Evolutionary conservation across 192 early-diverging fungal genomes (phyloP), one percentile per base, ranked within the genome.

Genomic region (Linnemannia zychae): DNA sequence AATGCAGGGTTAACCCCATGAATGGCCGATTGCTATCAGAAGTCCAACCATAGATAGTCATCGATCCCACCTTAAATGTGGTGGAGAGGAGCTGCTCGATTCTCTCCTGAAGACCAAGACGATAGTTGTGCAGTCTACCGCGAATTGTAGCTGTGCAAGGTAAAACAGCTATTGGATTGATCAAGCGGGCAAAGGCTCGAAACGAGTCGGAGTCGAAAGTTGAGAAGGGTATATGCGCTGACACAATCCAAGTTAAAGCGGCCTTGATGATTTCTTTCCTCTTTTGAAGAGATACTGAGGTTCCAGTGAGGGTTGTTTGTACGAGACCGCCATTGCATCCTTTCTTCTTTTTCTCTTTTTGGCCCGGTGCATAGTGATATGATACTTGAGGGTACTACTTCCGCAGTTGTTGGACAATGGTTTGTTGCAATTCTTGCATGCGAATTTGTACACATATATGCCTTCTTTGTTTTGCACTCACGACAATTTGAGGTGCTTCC

Each of bases 141-240:
- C 71, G 71, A 47, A 72, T 50, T 1, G 46, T 72, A 34, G 71
- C 71, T 72, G 71, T 15, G 52, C 71, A 72, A 24, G 49, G 49
- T 17, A 52, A 20, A 34, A 2, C 36, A n/a, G 31, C 33, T 18
- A 72, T 48, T 52, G 71, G 48, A 47, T 72, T 72, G 44, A 72
- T 50, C 24, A 72, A 46, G n/a, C 36, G 49, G 15, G 52, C 36
- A 17, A 72, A n/a, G 40, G 20, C 28, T 16, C 71, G 28, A 28
- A 52, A 53, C 3, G 24, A 6, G 31, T 34, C 3, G 16, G 47
- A 49, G 71, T 72, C 71, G 22, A 72, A 37, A 36, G 49, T 37
- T 18, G 71, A 72, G 71, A 53, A 72, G 22, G 71, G 71, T 17
- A 72, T 18, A 33, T 72, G 49, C 33, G 7, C 71, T 34, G 48